These are phyloP conservation scores for Astraeus odoratus DNA, from an alignment of 768 basidiomycete species.

Conservation along the genomic window DNA sequence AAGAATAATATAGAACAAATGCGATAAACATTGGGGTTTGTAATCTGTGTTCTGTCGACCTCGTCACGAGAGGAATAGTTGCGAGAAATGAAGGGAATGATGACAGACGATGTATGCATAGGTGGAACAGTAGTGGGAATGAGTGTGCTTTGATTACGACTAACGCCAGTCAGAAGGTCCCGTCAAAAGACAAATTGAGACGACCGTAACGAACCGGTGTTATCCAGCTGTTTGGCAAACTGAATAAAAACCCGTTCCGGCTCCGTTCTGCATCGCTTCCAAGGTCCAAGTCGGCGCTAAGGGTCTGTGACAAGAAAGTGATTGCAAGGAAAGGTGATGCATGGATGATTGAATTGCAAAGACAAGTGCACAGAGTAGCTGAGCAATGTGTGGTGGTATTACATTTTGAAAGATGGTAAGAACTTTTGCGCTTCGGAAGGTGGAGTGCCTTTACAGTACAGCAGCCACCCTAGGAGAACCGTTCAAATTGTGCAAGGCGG, in stretches of 20 bases:
- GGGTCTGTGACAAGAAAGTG: constrained; percentile 34
- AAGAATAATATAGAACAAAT: constrained; percentile 77
- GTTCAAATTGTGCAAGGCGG: constrained; percentile 73
- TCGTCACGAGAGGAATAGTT: constrained; percentile 43
- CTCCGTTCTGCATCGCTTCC: constrained; percentile 11
- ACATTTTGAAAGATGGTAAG: constrained; percentile 68
- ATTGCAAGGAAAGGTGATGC: constrained; percentile 60
- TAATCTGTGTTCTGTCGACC: constrained; percentile 43
- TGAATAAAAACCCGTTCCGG: constrained; percentile 6
- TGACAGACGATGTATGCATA: constrained; percentile 52
- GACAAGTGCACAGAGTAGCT: constrained; percentile 55
- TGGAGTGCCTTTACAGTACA: constrained; percentile 48
- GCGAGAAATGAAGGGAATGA: constrained; percentile 37
- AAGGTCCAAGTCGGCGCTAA: constrained; percentile 45
- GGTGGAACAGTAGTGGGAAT: constrained; percentile 38
- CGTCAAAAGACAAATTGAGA: constrained; percentile 7
- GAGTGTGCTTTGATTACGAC: constrained; percentile 28
- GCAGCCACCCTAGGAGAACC: constrained; percentile 47
- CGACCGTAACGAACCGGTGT: constrained; percentile 7
- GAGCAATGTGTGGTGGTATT: constrained; percentile 55
- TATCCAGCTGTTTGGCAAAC: constrained; percentile 17
- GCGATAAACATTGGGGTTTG: constrained; percentile 31
- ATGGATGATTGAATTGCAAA: constrained; percentile 61
- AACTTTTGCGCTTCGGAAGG: constrained; percentile 44
- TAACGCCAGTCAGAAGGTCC: constrained; percentile 11